phyloP scores from a whole-genome alignment of 306 rosid genomes.

The Crotalaria pallida region DNA sequence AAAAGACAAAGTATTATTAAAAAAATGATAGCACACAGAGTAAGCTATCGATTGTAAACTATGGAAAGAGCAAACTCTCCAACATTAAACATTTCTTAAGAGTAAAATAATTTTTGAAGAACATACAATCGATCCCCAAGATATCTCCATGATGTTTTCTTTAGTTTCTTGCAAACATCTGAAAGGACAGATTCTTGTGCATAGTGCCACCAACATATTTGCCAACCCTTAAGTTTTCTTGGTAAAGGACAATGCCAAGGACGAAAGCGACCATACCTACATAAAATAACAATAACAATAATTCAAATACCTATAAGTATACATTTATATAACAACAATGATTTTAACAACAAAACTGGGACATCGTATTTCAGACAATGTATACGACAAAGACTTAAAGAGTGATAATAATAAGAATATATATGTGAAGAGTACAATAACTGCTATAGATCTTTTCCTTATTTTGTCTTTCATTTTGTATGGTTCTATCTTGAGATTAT shows the following conservation, averaged over 20 bases:
- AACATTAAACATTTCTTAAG: neutral
- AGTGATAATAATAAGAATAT: neutral
- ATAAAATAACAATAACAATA: constrained; percentile 10
- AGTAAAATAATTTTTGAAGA: neutral
- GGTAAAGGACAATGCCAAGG: constrained; percentile 73
- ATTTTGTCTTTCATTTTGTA: neutral
- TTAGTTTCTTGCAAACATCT: constrained; percentile 72
- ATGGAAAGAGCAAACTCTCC: neutral
- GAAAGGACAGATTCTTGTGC: constrained; percentile 83
- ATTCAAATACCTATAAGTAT: constrained; percentile 8
- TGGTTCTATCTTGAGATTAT: neutral
- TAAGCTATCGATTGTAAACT: neutral
- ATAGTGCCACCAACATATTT: constrained; percentile 86
- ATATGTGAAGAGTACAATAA: neutral
- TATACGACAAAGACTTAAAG: no score
- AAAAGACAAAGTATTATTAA: no score
- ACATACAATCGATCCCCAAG: constrained; percentile 84
- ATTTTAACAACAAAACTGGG: neutral
- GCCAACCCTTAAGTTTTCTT: constrained; percentile 63
- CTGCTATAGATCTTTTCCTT: neutral
- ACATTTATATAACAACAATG: neutral
- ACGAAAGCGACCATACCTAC: constrained; percentile 88
- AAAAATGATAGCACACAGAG: no score
- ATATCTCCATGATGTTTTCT: constrained; percentile 88
- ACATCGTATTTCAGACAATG: neutral